These are phyloP conservation scores for Nannochloropsis salina DNA, from an alignment of 108 stramenopile genomes.

Conservation along the genomic window DNA sequence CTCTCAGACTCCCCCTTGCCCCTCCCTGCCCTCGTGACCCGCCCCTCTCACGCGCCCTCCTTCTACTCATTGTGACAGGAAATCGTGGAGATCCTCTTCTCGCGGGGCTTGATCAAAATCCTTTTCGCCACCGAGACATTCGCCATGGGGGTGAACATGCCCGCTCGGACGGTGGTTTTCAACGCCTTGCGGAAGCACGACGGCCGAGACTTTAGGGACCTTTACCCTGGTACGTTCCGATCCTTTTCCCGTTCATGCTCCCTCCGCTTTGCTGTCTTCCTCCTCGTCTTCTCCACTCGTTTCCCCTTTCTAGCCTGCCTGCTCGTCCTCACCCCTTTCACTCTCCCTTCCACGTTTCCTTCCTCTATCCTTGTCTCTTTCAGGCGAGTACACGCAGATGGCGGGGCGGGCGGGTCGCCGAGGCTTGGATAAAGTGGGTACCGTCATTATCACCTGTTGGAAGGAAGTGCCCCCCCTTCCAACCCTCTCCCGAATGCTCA, in stretches of 20 bases:
- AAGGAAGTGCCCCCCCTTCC: constrained; percentile 32
- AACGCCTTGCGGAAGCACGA: constrained; percentile 75
- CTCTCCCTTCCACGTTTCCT: background rate
- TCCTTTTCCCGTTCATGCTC: background rate
- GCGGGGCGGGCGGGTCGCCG: constrained; percentile 93
- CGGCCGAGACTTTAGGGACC: constrained; percentile 31
- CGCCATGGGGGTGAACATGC: constrained; percentile 99
- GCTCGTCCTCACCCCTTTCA: background rate
- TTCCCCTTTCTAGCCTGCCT: background rate
- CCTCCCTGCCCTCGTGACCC: background rate
- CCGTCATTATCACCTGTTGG: constrained; percentile 56
- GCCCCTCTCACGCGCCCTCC: background rate
- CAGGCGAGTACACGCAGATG: constrained; percentile 94
- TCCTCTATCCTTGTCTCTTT: constrained; percentile 13
- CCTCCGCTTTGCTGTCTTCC: background rate
- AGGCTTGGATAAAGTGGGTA: constrained; percentile 88
- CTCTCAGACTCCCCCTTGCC: background rate
- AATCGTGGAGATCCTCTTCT: constrained; percentile 88
- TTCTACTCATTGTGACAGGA: constrained; percentile 50
- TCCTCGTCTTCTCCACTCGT: background rate
- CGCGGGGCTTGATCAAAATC: constrained; percentile 77
- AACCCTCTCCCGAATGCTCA: constrained; percentile 63
- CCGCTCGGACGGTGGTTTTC: constrained; percentile 90
- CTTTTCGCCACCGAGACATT: constrained; percentile 98
- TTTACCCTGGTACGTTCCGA: background rate